These are phyloP conservation scores for Hypericum perforatum DNA, from an alignment of 345 rosid species.

Conservation along the genomic window DNA sequence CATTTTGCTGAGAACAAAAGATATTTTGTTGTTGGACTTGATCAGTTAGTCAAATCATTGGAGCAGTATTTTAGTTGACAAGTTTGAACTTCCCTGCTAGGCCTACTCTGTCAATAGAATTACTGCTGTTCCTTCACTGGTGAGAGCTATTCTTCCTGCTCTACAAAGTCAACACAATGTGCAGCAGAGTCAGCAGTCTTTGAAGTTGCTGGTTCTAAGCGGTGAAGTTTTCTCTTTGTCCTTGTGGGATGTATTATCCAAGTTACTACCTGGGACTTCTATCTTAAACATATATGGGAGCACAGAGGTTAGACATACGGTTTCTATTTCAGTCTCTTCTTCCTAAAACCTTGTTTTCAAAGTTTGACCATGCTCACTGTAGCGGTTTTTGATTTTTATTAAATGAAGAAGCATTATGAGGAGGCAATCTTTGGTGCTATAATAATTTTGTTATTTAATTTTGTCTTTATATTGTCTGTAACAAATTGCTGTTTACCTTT, in stretches of 20 bases:
- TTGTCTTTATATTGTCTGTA: too few species aligned
- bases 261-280: constrained; percentile 52
- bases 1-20: not conserved
- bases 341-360: not conserved
- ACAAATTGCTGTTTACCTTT: too few species aligned
- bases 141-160: constrained; percentile 62
- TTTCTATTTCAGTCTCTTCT: constrained; percentile 2
- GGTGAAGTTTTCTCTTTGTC: constrained; percentile 75
- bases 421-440: too few species aligned
- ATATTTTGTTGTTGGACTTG: constrained; percentile 2
- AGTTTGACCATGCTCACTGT: too few species aligned
- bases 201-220: constrained; percentile 70
- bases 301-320: constrained; percentile 63
- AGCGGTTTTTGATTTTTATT: too few species aligned
- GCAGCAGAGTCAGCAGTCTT: constrained; percentile 31
- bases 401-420: too few species aligned
- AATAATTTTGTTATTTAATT: too few species aligned
- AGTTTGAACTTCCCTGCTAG: constrained; percentile 27
- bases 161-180: constrained; percentile 33
- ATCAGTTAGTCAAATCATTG: not conserved
- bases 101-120: constrained; percentile 71
- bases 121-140: constrained; percentile 71
- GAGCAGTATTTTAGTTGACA: constrained; percentile 4
- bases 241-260: constrained; percentile 65
- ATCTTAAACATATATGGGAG: constrained; percentile 86